These are phyloP conservation scores for Chaetomium globosum DNA, from an alignment of 2,329 filamentous ascomycete species.

Conservation along the genomic window DNA sequence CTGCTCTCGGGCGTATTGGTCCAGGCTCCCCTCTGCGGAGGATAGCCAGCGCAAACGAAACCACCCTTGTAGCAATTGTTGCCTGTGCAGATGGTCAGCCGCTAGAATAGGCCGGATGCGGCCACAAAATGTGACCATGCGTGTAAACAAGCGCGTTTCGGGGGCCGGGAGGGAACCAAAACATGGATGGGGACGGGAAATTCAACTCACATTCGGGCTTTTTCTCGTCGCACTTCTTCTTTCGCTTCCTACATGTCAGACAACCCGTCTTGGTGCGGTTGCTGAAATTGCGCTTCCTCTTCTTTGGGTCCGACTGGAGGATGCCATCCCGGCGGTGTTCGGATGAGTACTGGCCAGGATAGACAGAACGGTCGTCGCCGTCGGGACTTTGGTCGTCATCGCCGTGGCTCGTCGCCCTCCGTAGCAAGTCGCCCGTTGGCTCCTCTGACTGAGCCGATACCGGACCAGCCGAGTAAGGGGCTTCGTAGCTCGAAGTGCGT, in stretches of 20 bases:
- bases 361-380: constrained; percentile 52
- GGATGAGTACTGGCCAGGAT: constrained; percentile 50
- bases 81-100: constrained; percentile 52
- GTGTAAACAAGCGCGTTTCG: constrained; percentile 26
- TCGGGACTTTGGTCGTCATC: constrained; percentile 58
- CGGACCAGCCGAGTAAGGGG: constrained; percentile 51
- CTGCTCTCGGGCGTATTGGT: constrained; percentile 76
- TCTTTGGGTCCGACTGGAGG: constrained; percentile 65
- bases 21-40: constrained; percentile 75
- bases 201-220: constrained; percentile 81
- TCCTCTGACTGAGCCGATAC: constrained; percentile 55
- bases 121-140: constrained; percentile 32
- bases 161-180: constrained; percentile 1
- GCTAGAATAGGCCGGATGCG: constrained; percentile 25
- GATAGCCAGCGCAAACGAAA: constrained; percentile 90
- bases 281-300: constrained; percentile 80
- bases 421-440: constrained; percentile 50
- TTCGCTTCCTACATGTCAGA: constrained; percentile 84
- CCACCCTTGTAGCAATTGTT: constrained; percentile 89
- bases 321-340: constrained; percentile 53
- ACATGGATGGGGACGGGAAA: constrained; percentile 19
- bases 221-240: constrained; percentile 97
- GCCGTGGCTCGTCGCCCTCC: constrained; percentile 50
- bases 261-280: constrained; percentile 96
- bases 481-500: constrained; percentile 51